Conservation (phyloP, 2,329 filamentous ascomycete species). For the Xylariales sp. region DNA sequence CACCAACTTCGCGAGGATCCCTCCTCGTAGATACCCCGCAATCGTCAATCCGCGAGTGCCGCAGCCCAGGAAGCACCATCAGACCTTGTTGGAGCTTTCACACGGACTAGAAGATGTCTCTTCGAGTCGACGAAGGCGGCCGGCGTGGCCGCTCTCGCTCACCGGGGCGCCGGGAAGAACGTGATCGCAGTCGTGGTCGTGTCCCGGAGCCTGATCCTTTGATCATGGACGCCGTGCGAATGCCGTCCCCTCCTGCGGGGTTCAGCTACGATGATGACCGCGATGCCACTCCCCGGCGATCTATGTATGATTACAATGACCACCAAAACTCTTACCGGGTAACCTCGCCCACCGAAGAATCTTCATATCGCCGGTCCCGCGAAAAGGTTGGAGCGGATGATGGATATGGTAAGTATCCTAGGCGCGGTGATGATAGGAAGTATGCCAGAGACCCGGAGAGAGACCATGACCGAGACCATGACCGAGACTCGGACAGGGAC, state of each 20-base stretch:
- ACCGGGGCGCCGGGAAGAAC: constrained; percentile 33
- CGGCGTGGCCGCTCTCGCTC: constrained; percentile 46
- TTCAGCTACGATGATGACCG: constrained; percentile 36
- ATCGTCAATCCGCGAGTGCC: no score
- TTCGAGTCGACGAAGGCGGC: constrained; percentile 40
- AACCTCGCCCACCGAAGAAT: constrained; percentile 24
- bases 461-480: constrained; percentile 1
- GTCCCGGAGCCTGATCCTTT: constrained; percentile 23
- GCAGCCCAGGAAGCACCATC: no score
- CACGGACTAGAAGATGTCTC: no score
- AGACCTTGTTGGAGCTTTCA: no score
- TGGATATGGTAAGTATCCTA: constrained; percentile 11
- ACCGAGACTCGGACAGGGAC: constrained; percentile 12
- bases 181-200: constrained; percentile 31
- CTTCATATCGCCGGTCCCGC: constrained; percentile 16
- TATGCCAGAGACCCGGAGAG: background rate
- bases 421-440: constrained; percentile 14
- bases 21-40: no score
- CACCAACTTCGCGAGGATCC: no score
- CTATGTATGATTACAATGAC: constrained; percentile 29
- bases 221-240: constrained; percentile 36
- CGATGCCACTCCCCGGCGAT: constrained; percentile 25
- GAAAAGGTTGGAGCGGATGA: constrained; percentile 12
- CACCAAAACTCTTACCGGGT: constrained; percentile 31
- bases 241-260: constrained; percentile 33